Evolutionary conservation across 106 monocot genomes (phyloP).

Genomic region (Triglochin maritima): DNA sequence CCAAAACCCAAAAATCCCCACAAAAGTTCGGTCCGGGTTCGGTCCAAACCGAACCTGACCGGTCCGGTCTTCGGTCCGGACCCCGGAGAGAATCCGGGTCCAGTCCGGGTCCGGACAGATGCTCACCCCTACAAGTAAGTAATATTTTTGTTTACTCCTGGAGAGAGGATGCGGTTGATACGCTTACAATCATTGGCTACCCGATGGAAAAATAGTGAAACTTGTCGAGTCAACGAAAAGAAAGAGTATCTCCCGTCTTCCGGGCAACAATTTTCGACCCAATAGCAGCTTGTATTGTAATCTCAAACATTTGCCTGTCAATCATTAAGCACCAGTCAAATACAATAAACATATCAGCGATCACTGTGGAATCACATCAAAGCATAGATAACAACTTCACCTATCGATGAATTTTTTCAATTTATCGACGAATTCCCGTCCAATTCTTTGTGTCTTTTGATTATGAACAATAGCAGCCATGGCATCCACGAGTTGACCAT

Average conservation of each 20-base stretch:
- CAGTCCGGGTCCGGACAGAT: too few species aligned
- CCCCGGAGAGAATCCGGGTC: too few species aligned
- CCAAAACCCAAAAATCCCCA: too few species aligned
- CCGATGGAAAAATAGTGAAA: too few species aligned
- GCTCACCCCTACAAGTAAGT: too few species aligned
- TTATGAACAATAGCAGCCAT: constrained; percentile 96
- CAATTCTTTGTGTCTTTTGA: constrained; percentile 82
- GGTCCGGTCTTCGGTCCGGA: too few species aligned
- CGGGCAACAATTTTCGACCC: constrained; percentile 90
- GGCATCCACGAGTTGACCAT: constrained; percentile 97
- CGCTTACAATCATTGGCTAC: too few species aligned
- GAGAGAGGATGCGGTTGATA: too few species aligned
- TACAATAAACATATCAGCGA: background rate
- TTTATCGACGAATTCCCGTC: constrained; percentile 88
- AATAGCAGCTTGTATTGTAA: constrained; percentile 98
- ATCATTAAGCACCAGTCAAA: constrained; percentile 1
- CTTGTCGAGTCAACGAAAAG: background rate
- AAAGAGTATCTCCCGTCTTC: constrained; percentile 56
- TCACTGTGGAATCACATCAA: too few species aligned
- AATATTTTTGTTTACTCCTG: too few species aligned
- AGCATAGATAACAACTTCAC: constrained; percentile 11
- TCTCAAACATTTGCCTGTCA: constrained; percentile 99
- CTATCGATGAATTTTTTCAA: constrained; percentile 88
- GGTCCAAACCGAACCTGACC: too few species aligned
- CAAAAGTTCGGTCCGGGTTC: too few species aligned